A percentile compares a stretch with the other conserved stretches of the same genome.
phyloP scores from a whole-genome alignment of 805 yeast genomes.

The Nakazawaea laoshanensis region DNA sequence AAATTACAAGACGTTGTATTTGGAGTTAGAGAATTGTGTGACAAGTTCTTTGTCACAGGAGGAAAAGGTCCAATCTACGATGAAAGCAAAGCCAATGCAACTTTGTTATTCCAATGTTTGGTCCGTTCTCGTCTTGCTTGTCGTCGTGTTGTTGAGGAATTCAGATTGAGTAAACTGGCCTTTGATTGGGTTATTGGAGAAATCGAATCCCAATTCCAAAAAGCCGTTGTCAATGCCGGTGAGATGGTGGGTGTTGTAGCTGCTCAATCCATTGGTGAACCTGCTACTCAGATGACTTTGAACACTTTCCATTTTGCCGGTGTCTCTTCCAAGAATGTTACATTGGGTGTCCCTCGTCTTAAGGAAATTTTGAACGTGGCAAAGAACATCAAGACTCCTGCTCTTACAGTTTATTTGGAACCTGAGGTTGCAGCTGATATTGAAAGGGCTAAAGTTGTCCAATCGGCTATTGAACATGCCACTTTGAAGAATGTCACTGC shows the following conservation, averaged over 20 bases:
- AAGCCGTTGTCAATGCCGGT: constrained; percentile 90
- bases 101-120: constrained; percentile 81
- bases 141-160: constrained; percentile 89
- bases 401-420: constrained; percentile 85
- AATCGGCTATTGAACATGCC: constrained; percentile 96
- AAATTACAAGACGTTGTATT: constrained; percentile 72
- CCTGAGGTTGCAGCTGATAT: constrained; percentile 78
- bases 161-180: constrained; percentile 71
- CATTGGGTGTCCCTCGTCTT: constrained; percentile 95
- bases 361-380: constrained; percentile 98
- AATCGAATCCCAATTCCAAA: constrained; percentile 87
- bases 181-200: constrained; percentile 96
- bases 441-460: constrained; percentile 89
- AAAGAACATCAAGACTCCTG: constrained; percentile 98
- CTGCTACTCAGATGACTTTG: constrained; percentile 96
- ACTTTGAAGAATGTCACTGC: constrained; percentile 90
- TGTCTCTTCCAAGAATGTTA: constrained; percentile 93
- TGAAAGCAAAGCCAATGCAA: constrained; percentile 92
- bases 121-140: constrained; percentile 88
- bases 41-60: constrained; percentile 66
- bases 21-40: constrained; percentile 63
- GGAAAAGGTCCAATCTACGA: constrained; percentile 65
- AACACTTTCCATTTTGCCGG: constrained; percentile 98
- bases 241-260: constrained; percentile 98
- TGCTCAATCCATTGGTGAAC: constrained; percentile 97